Evolutionary conservation across 2,329 filamentous ascomycete genomes (phyloP), one percentile per base, ranked within the genome.

Genomic region (Basipetospora chlamydospora): DNA sequence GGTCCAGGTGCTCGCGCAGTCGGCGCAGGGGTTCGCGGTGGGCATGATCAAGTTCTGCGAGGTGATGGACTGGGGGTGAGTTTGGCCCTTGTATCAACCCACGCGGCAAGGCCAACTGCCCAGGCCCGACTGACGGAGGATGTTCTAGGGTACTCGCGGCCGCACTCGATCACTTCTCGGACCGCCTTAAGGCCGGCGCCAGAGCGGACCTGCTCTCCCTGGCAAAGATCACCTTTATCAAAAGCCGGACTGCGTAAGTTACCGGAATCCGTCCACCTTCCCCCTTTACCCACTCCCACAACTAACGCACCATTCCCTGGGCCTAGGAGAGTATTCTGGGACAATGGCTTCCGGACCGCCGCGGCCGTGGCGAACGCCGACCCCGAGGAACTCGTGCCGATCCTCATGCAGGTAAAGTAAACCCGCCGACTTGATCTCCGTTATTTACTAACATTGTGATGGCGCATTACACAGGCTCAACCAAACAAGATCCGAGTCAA

Each of bases 41-140:
- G 80, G 80, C 3, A 83, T 85, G 64, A 73, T 86, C 41, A 84
- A 81, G 44, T 86, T 86, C 48, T 86, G 80, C 49, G 67, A 83
- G 44, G 67, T 73, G 13, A 84, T 87, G 80, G 73, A 68, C 2
- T 85, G 80, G 78, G 71, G 70, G 66, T 70, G 48, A 46, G 61
- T 55, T 28, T 30, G 18, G 10, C 26, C n/a, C n/a, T 18, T 8
- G 18, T 17, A 13, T 26, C 21, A 16, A 5, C 5, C 5, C 13
- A 23, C 23, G 21, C 21, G 9, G 16, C 25, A 18, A 28, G 2
- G 12, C n/a, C n/a, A n/a, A n/a, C n/a, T n/a, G n/a, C n/a, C n/a
- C n/a, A n/a, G n/a, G n/a, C n/a, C n/a, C n/a, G n/a, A n/a, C n/a
- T n/a, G n/a, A n/a, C 18, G 30, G 12, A 18, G 12, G n/a, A 3